Conservation (phyloP, 2,329 filamentous ascomycete genomes). For the Phoma herbarum region DNA sequence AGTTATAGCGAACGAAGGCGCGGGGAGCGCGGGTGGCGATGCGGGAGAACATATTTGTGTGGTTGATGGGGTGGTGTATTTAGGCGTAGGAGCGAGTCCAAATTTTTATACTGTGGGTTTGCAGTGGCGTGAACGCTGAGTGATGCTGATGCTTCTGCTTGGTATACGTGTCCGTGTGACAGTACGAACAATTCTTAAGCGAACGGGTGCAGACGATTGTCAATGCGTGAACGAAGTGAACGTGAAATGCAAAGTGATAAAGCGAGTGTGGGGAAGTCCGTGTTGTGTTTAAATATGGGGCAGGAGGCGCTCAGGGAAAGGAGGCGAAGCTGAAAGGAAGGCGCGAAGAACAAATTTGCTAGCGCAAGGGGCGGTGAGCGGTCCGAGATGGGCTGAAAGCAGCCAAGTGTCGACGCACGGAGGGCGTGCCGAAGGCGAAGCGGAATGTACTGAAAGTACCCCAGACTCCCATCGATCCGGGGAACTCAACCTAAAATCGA, state of each 20-base stretch:
- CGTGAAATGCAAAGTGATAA: background rate
- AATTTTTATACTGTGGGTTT: background rate
- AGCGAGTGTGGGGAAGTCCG: slow-evolving; percentile 16
- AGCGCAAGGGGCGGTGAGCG: slow-evolving; percentile 14
- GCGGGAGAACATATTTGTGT: slow-evolving; percentile 31
- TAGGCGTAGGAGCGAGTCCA: background rate
- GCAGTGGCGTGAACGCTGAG: background rate
- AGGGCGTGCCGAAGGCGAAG: background rate
- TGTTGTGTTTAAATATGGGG: slow-evolving; percentile 15
- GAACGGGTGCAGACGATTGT: background rate
- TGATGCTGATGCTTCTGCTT: background rate
- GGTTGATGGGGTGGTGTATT: slow-evolving; percentile 1
- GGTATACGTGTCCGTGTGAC: background rate
- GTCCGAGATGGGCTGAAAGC: slow-evolving; percentile 3
- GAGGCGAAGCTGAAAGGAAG: slow-evolving; percentile 8
- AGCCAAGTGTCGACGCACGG: background rate
- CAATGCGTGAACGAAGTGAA: slow-evolving; percentile 1
- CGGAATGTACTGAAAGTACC: slow-evolving; percentile 4
- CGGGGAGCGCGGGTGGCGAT: slow-evolving; percentile 35
- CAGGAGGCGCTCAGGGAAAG: background rate
- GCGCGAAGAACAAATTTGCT: slow-evolving; percentile 20
- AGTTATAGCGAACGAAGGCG: slow-evolving; percentile 42
- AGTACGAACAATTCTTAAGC: background rate
- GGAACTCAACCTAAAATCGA: background rate
- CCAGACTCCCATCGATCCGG: slow-evolving; percentile 7